Evolutionary conservation across 2,329 filamentous ascomycete genomes (phyloP).

Genomic region (Mycocentrospora acerina): DNA sequence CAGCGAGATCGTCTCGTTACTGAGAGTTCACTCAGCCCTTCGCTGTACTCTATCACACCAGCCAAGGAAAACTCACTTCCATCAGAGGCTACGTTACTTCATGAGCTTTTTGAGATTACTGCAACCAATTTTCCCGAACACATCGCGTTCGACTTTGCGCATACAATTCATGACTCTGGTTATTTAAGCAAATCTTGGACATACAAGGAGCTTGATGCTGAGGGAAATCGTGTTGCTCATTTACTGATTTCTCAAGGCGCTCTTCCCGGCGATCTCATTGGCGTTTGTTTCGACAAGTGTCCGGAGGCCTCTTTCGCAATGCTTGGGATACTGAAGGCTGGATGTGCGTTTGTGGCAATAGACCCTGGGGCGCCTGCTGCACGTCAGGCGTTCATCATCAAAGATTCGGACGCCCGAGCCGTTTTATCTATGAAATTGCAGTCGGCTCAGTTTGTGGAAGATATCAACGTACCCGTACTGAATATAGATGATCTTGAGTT

Average conservation of each 20-base stretch:
- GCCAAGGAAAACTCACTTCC: conserved; percentile 60
- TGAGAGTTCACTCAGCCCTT: conserved; percentile 34
- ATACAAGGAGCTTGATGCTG: conserved; percentile 69
- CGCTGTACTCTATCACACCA: conserved; percentile 66
- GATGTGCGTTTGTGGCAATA: conserved; percentile 78
- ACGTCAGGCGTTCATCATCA: conserved; percentile 74
- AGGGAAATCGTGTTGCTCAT: conserved; percentile 72
- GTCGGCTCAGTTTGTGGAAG: conserved; percentile 39
- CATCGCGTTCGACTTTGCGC: conserved; percentile 74
- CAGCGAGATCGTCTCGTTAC: too few species aligned
- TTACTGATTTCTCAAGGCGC: conserved; percentile 57
- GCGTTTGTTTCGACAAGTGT: conserved; percentile 81
- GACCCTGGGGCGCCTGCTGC: conserved; percentile 72
- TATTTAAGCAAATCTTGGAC: conserved; percentile 64
- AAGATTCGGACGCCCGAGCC: conserved; percentile 68
- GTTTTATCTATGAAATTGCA: conserved; percentile 61
- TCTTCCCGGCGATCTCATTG: conserved; percentile 63
- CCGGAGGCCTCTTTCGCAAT: conserved; percentile 82
- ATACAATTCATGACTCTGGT: conserved; percentile 51
- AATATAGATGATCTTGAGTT: conserved; percentile 48
- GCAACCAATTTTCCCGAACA: conserved; percentile 59
- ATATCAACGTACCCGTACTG: conserved; percentile 44
- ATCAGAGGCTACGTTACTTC: conserved; percentile 63
- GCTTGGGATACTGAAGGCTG: conserved; percentile 78
- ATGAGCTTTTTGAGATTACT: conserved; percentile 74